Conservation (phyloP, 2,329 filamentous ascomycete genomes). For the Aspergillus pseudotamarii region DNA sequence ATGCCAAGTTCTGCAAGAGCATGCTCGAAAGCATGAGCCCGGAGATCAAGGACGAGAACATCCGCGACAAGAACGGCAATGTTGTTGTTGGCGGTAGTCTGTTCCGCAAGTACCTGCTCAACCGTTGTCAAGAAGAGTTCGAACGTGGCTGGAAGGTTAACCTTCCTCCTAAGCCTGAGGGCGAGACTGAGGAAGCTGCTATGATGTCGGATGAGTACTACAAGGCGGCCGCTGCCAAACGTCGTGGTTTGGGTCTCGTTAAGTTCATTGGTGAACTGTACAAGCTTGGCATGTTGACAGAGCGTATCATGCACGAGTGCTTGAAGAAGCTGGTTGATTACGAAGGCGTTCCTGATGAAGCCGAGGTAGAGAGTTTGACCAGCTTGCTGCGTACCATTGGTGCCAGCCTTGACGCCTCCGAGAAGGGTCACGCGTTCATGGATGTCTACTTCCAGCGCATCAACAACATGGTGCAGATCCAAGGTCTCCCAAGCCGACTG, state of each 20-base stretch:
- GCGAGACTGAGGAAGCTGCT: conserved; percentile 69
- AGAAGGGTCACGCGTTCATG: conserved; percentile 85
- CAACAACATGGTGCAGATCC: conserved; percentile 75
- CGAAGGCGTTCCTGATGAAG: conserved; percentile 88
- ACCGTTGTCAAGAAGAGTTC: conserved; percentile 98
- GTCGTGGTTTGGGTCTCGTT: conserved; percentile 93
- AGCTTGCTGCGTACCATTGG: conserved; percentile 93
- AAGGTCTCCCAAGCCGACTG: conserved; percentile 81
- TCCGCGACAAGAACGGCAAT: conserved; percentile 85
- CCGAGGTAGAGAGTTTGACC: conserved; percentile 92
- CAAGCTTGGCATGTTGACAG: conserved; percentile 97
- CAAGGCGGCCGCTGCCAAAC: conserved; percentile 86
- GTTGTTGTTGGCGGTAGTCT: conserved; percentile 89
- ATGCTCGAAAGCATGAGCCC: conserved; percentile 96
- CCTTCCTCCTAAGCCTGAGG: conserved; percentile 76
- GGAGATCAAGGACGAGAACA: conserved; percentile 93
- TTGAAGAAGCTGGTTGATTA: conserved; percentile 97
- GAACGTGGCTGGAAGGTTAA: conserved; percentile 96
- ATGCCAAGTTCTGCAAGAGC: conserved; percentile 95
- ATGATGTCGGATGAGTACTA: conserved; percentile 98
- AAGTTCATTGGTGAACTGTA: conserved; percentile 99
- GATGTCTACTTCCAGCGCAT: conserved; percentile 93
- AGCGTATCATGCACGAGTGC: conserved; percentile 99
- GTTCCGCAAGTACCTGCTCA: conserved; percentile 98
- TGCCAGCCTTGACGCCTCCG: conserved; percentile 77